Base-by-base conservation (phyloP, 2,329 filamentous ascomycete genomes). In the Aureobasidium musti region DNA sequence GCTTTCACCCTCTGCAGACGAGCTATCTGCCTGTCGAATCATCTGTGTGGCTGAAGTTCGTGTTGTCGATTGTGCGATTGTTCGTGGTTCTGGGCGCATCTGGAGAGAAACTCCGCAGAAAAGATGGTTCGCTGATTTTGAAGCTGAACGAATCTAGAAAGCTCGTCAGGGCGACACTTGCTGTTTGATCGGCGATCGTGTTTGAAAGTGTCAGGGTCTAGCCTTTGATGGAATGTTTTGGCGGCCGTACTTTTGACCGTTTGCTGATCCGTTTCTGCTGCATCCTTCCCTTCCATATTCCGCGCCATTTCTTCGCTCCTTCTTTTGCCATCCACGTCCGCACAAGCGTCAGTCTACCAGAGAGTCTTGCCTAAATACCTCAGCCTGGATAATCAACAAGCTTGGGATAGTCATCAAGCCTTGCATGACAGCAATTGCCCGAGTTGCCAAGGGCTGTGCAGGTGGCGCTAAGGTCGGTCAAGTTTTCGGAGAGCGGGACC, bases 41-140 rank as follows among this genome's bases (percentile, higher is more conserved):
- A 53, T 63, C 30, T 53, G 26, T 41, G 30, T 53, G 28, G 50
- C 35, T 30, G 50, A 10, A 23, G 7, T n/a, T n/a, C 8, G 19
- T 53, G 19, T 6, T 53, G 30, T 35, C 21, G 59, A 50, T 63
- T 63, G 59, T 50, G 21, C 8, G 59, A 37, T 49, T 61, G 43
- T 63, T 63, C 59, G 17, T 19, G 10, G 10, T 39, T 50, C 59
- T 63, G 45, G 59, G 33, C 59, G 35, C 43, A 33, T n/a, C 41
- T 63, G 59, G 59, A 50, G 30, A 50, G 11, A 50, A 5, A 21
- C 59, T 63, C 45, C 59, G 59, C 14, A 50, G 30, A 63, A 50
- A 39, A 63, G 59, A 39, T 63, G 59, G 59, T 63, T 63, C 59
- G 59, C 45, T 37, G 59, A 50, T 49, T 50, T 49, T 50, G 59